Evolutionary conservation across 495 filamentous ascomycete species (phyloP), one percentile per base, ranked within the genome.

Genomic region (Hypomontagnella submonticulosa): DNA sequence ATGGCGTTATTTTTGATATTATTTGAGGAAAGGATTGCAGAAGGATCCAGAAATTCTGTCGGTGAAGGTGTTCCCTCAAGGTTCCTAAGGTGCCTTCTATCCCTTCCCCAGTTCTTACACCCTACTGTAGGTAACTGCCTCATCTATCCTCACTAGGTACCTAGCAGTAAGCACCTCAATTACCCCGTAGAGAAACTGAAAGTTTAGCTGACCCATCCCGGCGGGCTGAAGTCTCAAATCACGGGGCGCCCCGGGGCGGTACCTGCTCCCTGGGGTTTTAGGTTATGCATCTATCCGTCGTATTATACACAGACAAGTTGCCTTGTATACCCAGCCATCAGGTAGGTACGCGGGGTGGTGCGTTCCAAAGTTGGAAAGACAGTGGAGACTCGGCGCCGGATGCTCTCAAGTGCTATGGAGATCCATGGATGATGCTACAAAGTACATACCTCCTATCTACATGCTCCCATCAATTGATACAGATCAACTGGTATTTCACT

Each of bases 211-310:
- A 56, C 44, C 60, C 66, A 36, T 55, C 57, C 44, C 30, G 47
- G 66, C 55, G 60, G 60, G 66, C 50, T 58, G 58, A 53, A 27
- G 23, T 27, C 32, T 32, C 46, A 18, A 56, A 44, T 56, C 53
- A 60, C 66, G 65, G 54, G 59, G 65, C 60, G 66, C 60, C 50
- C 66, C 66, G 60, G 42, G 53, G 53, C 13, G 51, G 32, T 2
- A 2, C 2, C 33, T 53, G 13, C 30, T 55, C 30, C 47, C 66
- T 69, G 60, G 66, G 65, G 66, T 56, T 64, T 69, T 64, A 64
- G 54, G 54, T 36, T 60, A 69, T 69, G 60, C 54, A 64, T 61
- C 32, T 63, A 64, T 69, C 55, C 60, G 44, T 53, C 23, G 46
- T 11, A 20, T 57, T 9, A 23, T 5, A 15, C 32, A 30, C 18